Base-by-base conservation (phyloP, 2,329 filamentous ascomycete genomes). In the Fusarium sp. region DNA sequence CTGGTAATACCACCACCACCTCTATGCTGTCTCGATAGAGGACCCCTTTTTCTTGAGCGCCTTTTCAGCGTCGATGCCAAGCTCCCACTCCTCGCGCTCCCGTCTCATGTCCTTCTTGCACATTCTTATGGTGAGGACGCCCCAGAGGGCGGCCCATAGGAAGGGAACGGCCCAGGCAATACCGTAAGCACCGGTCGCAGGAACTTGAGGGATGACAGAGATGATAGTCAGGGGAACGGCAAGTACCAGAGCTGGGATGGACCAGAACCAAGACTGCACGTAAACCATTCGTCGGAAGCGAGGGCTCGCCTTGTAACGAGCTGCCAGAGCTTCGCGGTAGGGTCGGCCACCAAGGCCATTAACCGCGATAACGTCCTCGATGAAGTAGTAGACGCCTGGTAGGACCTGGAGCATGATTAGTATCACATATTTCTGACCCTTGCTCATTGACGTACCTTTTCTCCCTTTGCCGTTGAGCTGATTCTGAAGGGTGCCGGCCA, bases 331-430 rank as follows among this genome's bases (percentile, higher is more conserved):
- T 50, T 80, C 77, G 39, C 78, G 74, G 40, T 75, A 80, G 0
- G 77, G 76, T 32, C 75, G 73, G n/a, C 77, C 77, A 9, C 85
- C 87, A 4, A 81, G 83, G 19, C 86, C 88, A 69, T 90, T 88
- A 36, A 91, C 88, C 5, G 85, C 87, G 12, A 89, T 82, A 24
- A 89, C 81, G 67, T 91, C 88, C 73, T 91, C 88, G 25, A 90
- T 84, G 28, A 90, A 80, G 45, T 88, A 88, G 65, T 88, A 88
- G 2, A 85, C 80, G 3, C 85, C 82, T 0, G 88, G 88, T 4
- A 83, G 80, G 54, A 89, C 83, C 71, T 78, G n/a, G 1, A 1
- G 34, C 6, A 36, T 11, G 1, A 41, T 71, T 50, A 80, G 80
- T 6, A 55, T n/a, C 5, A 2, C 4, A 4, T 24, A 7, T 1